These are phyloP conservation scores for Solanum sejunctum DNA, from an alignment of 257 asterid species.

Conservation along the genomic window DNA sequence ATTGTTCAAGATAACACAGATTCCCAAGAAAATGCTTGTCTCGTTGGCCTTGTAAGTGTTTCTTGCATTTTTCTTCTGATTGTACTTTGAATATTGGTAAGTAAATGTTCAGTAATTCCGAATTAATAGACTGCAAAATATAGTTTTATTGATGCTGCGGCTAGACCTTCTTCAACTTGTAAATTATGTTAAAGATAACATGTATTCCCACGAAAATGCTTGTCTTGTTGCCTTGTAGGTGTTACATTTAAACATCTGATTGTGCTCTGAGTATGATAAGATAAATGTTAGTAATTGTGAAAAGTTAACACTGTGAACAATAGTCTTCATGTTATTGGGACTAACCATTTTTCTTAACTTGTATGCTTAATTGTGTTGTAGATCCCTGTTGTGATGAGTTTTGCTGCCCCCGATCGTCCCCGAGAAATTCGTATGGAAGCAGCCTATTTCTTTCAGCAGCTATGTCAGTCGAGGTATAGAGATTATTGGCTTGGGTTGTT, in stretches of 20 bases:
- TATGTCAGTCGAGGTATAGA: constrained; percentile 86
- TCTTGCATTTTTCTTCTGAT: neutral
- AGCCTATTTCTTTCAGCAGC: constrained; percentile 89
- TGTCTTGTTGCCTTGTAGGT: constrained; percentile 88
- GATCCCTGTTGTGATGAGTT: constrained; percentile 92
- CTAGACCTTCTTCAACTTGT: neutral
- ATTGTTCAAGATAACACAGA: constrained; percentile 85
- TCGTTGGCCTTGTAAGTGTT: constrained; percentile 87
- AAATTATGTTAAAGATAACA: constrained; percentile 48
- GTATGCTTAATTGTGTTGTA: constrained; percentile 6
- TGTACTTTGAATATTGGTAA: neutral
- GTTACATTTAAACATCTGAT: neutral
- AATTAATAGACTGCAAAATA: neutral
- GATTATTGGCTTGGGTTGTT: constrained; percentile 1
- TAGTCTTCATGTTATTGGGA: neutral
- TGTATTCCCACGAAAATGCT: constrained; percentile 83
- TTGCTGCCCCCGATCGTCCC: constrained; percentile 90
- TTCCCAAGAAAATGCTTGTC: constrained; percentile 95
- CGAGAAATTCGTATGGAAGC: constrained; percentile 97
- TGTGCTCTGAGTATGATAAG: neutral
- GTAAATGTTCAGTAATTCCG: neutral
- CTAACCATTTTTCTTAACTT: neutral
- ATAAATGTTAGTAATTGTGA: neutral
- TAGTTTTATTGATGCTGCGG: neutral
- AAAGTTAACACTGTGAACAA: neutral